Conservation (phyloP, 2,329 filamentous ascomycete species). For the Fusarium temperatum region DNA sequence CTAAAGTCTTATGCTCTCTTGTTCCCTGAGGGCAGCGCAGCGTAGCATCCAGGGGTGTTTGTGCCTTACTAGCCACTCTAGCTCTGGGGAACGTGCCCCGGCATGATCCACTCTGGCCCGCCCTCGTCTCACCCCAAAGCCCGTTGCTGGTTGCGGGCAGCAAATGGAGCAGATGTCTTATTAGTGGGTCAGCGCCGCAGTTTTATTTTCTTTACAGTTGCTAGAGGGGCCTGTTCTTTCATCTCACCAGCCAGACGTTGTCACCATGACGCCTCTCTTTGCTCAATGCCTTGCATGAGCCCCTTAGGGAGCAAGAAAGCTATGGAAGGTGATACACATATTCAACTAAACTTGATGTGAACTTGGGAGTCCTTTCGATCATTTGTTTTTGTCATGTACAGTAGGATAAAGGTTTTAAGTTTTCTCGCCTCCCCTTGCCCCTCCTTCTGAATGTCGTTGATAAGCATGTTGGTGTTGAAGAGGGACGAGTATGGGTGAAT, state of each 20-base stretch:
- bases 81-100: conserved; percentile 26
- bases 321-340: neutral
- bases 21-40: too few species aligned
- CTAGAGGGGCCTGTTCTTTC: neutral
- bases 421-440: neutral
- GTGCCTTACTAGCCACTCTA: conserved; percentile 19
- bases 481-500: conserved; percentile 1
- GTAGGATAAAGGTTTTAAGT: neutral
- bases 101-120: conserved; percentile 8
- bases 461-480: neutral
- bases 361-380: neutral
- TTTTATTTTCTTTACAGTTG: neutral
- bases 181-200: neutral
- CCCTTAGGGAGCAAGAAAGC: neutral
- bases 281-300: conserved; percentile 15
- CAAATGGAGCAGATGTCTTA: neutral
- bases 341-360: neutral
- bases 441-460: conserved; percentile 6
- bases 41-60: conserved; percentile 8
- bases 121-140: conserved; percentile 8
- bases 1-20: too few species aligned
- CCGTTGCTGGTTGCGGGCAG: conserved; percentile 17
- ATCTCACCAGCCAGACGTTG: neutral
- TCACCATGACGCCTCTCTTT: conserved; percentile 34
- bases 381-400: neutral